These are phyloP conservation scores for Suhomyces taliae DNA, from an alignment of 1,139 yeast genomes.

Conservation along the genomic window DNA sequence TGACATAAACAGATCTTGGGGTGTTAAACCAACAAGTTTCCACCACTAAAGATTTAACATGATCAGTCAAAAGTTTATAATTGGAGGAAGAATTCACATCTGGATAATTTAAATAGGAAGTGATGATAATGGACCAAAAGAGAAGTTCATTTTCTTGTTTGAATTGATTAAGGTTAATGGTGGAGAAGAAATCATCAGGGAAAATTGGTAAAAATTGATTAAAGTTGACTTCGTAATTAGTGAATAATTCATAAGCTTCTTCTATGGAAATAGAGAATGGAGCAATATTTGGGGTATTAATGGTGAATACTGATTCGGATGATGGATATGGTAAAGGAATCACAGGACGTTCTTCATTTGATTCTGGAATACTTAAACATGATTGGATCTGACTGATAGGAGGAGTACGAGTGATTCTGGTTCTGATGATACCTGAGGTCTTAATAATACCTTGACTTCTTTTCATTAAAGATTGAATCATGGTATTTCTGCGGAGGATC, in stretches of 20 bases:
- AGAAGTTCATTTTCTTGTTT: slow-evolving; percentile 35
- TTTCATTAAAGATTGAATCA: slow-evolving; percentile 25
- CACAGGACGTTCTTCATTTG: background rate
- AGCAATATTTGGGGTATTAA: slow-evolving; percentile 17
- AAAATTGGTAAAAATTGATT: slow-evolving; percentile 42
- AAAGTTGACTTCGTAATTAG: slow-evolving; percentile 33
- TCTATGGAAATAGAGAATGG: slow-evolving; percentile 27
- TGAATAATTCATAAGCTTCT: slow-evolving; percentile 31
- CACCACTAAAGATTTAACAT: slow-evolving; percentile 42
- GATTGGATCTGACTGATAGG: slow-evolving; percentile 28
- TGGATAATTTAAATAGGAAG: slow-evolving; percentile 31
- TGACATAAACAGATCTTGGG: slow-evolving; percentile 45
- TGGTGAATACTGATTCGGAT: slow-evolving; percentile 13
- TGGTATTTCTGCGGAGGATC: slow-evolving; percentile 25
- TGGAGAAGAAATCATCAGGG: slow-evolving; percentile 37
- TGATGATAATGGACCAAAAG: slow-evolving; percentile 45
- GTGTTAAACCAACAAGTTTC: slow-evolving; percentile 47
- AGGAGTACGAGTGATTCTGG: slow-evolving; percentile 10
- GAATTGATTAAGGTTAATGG: slow-evolving; percentile 23
- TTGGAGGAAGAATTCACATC: slow-evolving; percentile 15
- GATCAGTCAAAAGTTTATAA: slow-evolving; percentile 31
- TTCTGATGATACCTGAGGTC: slow-evolving; percentile 5
- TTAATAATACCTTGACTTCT: slow-evolving; percentile 15
- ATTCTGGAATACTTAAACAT: slow-evolving; percentile 24
- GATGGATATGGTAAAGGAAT: background rate